Conservation (phyloP, 352 stramenopile genomes). For the Globisporangium paroecandrum region DNA sequence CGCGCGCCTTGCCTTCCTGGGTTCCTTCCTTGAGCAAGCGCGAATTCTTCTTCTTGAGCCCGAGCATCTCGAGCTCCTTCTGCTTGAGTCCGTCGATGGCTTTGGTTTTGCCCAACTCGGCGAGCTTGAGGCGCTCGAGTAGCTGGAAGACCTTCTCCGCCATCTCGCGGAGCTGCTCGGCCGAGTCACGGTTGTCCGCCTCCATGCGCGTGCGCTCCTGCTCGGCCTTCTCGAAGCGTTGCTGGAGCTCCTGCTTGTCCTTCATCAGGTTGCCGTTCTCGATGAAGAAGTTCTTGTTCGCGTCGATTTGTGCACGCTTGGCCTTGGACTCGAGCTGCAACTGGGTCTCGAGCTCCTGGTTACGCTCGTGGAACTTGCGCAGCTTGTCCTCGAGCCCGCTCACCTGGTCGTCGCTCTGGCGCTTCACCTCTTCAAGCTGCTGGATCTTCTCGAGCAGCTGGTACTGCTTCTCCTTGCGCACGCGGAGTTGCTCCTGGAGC, state of each 20-base stretch:
- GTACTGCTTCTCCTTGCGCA: conserved; percentile 97
- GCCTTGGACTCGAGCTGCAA: conserved; percentile 92
- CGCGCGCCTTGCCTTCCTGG: conserved; percentile 89
- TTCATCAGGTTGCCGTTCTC: conserved; percentile 75
- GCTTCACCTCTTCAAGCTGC: conserved; percentile 91
- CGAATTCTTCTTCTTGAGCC: conserved; percentile 94
- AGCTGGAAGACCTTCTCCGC: conserved; percentile 96
- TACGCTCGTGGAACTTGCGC: conserved; percentile 81
- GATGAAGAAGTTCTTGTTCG: conserved; percentile 90
- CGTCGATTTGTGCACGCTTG: conserved; percentile 90
- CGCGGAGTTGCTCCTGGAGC: conserved; percentile 94
- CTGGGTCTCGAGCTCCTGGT: conserved; percentile 93
- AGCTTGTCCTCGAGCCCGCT: conserved; percentile 90
- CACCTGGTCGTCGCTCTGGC: conserved; percentile 90
- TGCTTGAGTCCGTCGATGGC: conserved; percentile 92
- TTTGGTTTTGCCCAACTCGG: conserved; percentile 95
- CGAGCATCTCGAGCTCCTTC: conserved; percentile 93
- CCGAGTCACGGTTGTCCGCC: conserved; percentile 92
- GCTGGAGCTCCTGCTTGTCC: conserved; percentile 76
- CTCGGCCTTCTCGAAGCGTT: conserved; percentile 89
- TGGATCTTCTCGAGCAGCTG: conserved; percentile 96
- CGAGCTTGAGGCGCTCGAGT: conserved; percentile 94
- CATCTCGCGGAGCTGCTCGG: conserved; percentile 95
- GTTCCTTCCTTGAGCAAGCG: conserved; percentile 92
- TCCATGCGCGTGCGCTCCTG: conserved; percentile 94